Evolutionary conservation across 2,329 filamentous ascomycete species (phyloP).

Genomic region (Fusarium nodosum): DNA sequence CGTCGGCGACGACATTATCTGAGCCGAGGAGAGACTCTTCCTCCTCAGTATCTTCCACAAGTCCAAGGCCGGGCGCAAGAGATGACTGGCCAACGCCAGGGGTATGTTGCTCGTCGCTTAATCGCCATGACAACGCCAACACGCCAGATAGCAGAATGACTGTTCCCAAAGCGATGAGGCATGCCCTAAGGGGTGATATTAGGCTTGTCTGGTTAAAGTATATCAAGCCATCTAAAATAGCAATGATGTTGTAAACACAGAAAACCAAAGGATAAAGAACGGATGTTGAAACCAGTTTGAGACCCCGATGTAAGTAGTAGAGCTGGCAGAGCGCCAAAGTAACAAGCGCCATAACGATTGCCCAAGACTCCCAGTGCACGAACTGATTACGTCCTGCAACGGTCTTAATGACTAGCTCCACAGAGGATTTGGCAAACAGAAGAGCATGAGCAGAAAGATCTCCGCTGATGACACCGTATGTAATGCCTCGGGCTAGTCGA

Average conservation of each 20-base stretch:
- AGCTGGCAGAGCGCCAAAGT: conserved; percentile 88
- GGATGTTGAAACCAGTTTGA: conserved; percentile 95
- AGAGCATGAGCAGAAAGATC: conserved; percentile 94
- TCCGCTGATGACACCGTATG: conserved; percentile 90
- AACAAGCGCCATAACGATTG: conserved; percentile 85
- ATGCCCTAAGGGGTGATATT: conserved; percentile 80
- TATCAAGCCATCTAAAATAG: conserved; percentile 95
- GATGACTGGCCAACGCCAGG: conserved; percentile 74
- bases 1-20: conserved; percentile 59
- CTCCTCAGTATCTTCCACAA: conserved; percentile 77
- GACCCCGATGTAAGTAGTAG: conserved; percentile 92
- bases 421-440: conserved; percentile 94
- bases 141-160: conserved; percentile 88
- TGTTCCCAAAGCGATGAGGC: conserved; percentile 88
- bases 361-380: conserved; percentile 94
- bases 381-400: conserved; percentile 93
- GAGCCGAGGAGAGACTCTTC: conserved; percentile 68
- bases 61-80: conserved; percentile 84
- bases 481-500: conserved; percentile 83
- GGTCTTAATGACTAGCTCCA: conserved; percentile 91
- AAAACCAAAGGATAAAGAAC: conserved; percentile 97
- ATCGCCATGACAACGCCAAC: conserved; percentile 90
- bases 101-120: conserved; percentile 80
- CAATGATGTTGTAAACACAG: conserved; percentile 99
- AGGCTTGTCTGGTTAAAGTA: conserved; percentile 93